Conservation (phyloP, 345 rosid genomes). For the Psidium guajava region DNA sequence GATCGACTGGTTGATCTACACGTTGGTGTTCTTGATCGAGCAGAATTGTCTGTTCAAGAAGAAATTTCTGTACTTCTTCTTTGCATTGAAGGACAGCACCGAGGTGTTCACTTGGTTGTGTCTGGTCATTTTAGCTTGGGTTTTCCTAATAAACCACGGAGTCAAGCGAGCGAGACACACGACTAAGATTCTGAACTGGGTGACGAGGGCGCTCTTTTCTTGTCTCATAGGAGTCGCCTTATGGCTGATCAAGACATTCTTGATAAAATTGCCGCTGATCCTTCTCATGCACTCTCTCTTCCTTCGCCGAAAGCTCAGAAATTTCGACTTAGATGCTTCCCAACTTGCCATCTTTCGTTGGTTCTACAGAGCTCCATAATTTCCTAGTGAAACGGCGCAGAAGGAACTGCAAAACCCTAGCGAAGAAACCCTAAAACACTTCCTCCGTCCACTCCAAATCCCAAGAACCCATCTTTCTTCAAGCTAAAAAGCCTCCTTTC, state of each 20-base stretch:
- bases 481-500: no score
- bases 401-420: no score
- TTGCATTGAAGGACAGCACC: slow-evolving; percentile 36
- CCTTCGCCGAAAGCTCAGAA: no score
- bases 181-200: slow-evolving; percentile 17
- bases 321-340: no score
- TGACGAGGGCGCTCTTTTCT: slow-evolving; percentile 34
- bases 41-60: slow-evolving; percentile 35
- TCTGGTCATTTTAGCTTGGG: slow-evolving; percentile 48
- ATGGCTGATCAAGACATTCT: slow-evolving; percentile 41
- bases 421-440: no score
- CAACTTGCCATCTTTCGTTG: no score
- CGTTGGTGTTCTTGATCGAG: slow-evolving; percentile 38
- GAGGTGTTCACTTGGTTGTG: slow-evolving; percentile 41
- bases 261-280: no score
- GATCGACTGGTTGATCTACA: slow-evolving; percentile 28
- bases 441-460: no score
- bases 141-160: slow-evolving; percentile 28
- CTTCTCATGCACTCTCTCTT: no score
- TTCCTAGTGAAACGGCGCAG: no score
- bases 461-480: no score
- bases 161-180: slow-evolving; percentile 22
- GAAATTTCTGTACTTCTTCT: slow-evolving; percentile 51
- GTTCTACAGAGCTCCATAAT: no score
- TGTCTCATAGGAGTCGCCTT: slow-evolving; percentile 38